These are phyloP conservation scores for Tubosaeta sp. DNA, from an alignment of 768 basidiomycete species.

Conservation along the genomic window DNA sequence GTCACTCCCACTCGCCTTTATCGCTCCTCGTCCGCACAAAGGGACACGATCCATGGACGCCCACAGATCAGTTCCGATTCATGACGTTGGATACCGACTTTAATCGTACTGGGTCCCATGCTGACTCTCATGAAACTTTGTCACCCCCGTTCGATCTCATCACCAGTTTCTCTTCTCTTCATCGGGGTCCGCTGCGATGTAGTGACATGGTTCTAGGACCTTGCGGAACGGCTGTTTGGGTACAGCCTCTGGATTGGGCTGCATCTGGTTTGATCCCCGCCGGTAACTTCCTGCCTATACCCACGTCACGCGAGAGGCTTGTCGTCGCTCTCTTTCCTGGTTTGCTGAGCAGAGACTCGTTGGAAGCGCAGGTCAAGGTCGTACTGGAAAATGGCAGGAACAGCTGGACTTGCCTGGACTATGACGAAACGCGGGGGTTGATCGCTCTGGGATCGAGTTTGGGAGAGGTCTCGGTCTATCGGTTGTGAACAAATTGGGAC, in stretches of 20 bases:
- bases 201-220: slow-evolving; percentile 49
- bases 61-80: slow-evolving; percentile 46
- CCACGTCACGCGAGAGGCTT: slow-evolving; percentile 36
- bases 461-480: slow-evolving; percentile 41
- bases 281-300: slow-evolving; percentile 11
- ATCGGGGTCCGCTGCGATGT: slow-evolving; percentile 52
- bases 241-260: slow-evolving; percentile 49
- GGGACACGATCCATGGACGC: slow-evolving; percentile 58
- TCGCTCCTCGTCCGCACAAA: slow-evolving; percentile 56
- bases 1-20: slow-evolving; percentile 23
- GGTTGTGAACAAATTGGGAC: slow-evolving; percentile 12
- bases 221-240: slow-evolving; percentile 59
- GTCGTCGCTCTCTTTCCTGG: slow-evolving; percentile 51
- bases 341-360: slow-evolving; percentile 11
- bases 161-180: slow-evolving; percentile 32
- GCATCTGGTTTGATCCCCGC: slow-evolving; percentile 35
- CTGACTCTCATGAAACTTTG: slow-evolving; percentile 20
- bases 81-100: slow-evolving; percentile 42
- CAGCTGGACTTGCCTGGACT: slow-evolving; percentile 55
- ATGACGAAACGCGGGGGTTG: slow-evolving; percentile 53
- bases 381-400: slow-evolving; percentile 30
- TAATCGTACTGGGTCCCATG: not conserved
- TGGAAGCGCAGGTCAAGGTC: slow-evolving; percentile 25
- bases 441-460: slow-evolving; percentile 49
- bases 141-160: slow-evolving; percentile 46